phyloP scores from a whole-genome alignment of 495 filamentous ascomycete genomes.

The Penicillium soppii region DNA sequence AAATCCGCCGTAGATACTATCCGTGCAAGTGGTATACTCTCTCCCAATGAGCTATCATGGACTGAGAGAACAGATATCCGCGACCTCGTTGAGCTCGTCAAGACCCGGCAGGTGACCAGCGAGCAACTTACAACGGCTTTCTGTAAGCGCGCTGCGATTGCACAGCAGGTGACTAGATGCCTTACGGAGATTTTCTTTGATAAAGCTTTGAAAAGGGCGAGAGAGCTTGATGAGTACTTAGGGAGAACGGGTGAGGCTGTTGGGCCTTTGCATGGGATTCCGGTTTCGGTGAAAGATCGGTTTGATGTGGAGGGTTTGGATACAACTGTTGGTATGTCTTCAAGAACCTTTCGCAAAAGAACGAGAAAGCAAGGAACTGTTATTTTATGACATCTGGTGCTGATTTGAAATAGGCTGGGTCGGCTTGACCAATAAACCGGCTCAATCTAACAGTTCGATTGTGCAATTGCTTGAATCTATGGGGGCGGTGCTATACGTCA shows the following conservation, averaged over 20 bases:
- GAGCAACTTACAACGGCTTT: constrained; percentile 51
- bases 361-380: too few species aligned
- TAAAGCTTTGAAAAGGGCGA: constrained; percentile 35
- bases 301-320: constrained; percentile 54
- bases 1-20: constrained; percentile 19
- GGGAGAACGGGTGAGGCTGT: constrained; percentile 36
- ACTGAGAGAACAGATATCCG: constrained; percentile 44
- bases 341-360: too few species aligned
- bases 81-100: constrained; percentile 31
- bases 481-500: constrained; percentile 56
- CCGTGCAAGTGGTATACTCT: constrained; percentile 36
- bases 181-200: constrained; percentile 62
- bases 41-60: constrained; percentile 45
- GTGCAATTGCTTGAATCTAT: constrained; percentile 24
- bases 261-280: constrained; percentile 66
- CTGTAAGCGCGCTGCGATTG: constrained; percentile 56
- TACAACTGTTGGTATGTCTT: constrained; percentile 34
- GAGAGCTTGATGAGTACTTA: constrained; percentile 39
- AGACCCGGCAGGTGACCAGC: constrained; percentile 4
- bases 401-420: constrained; percentile 36
- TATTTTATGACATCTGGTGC: too few species aligned
- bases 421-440: constrained; percentile 28
- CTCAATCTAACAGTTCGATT: constrained; percentile 18
- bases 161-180: constrained; percentile 57
- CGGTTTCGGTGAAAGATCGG: constrained; percentile 65